Conservation (phyloP, 2,329 filamentous ascomycete genomes). For the Cryphonectria japonica region DNA sequence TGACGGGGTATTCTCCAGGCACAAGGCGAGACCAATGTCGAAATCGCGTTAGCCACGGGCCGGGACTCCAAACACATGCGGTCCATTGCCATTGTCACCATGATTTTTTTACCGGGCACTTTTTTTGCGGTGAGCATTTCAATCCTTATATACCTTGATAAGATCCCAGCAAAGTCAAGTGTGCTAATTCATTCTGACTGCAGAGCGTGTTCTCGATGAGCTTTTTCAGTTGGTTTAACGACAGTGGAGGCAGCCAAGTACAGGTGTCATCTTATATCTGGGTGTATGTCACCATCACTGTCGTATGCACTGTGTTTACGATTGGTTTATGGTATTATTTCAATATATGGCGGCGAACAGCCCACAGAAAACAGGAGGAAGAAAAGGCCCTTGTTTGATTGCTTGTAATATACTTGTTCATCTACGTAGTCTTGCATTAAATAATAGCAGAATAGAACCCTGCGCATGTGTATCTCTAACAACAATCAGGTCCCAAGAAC, state of each 20-base stretch:
- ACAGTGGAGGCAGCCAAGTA: slow-evolving; percentile 4
- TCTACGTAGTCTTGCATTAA: background rate
- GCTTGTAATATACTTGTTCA: background rate
- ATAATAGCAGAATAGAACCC: background rate
- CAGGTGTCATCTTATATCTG: slow-evolving; percentile 33
- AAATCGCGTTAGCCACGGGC: slow-evolving; percentile 36
- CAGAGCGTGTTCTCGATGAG: slow-evolving; percentile 35
- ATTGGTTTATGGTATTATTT: slow-evolving; percentile 23
- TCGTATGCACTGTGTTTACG: slow-evolving; percentile 12
- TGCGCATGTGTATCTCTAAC: background rate
- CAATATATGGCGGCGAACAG: slow-evolving; percentile 5
- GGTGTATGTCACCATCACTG: slow-evolving; percentile 30
- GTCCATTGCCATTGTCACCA: slow-evolving; percentile 38
- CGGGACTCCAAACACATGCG: slow-evolving; percentile 38
- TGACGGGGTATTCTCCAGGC: slow-evolving; percentile 28
- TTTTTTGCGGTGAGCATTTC: slow-evolving; percentile 35
- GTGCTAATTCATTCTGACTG: background rate
- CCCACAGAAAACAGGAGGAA: background rate
- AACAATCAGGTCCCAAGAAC: background rate
- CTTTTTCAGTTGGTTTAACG: slow-evolving; percentile 34
- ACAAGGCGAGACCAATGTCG: slow-evolving; percentile 37
- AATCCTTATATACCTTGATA: background rate
- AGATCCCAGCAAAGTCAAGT: background rate
- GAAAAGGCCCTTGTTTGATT: background rate
- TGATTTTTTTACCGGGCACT: slow-evolving; percentile 40